phyloP scores from a whole-genome alignment of 1,284 basidiomycete species.

The Ganoderma multipileum region DNA sequence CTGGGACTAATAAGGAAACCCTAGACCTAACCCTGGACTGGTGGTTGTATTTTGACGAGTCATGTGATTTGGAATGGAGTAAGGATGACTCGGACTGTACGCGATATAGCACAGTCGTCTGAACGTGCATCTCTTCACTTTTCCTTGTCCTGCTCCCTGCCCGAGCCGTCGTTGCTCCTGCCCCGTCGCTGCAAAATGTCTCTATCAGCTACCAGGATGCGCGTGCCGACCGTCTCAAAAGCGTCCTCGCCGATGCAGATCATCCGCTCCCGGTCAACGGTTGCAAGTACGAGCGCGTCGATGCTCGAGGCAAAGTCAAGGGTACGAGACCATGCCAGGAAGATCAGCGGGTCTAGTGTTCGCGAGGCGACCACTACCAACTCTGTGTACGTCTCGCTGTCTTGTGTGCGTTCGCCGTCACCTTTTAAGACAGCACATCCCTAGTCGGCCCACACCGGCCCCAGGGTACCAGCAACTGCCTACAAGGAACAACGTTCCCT shows the following conservation, averaged over 20 bases:
- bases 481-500: slow-evolving; percentile 55
- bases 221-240: slow-evolving; percentile 54
- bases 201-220: slow-evolving; percentile 44
- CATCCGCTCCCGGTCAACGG: slow-evolving; percentile 61
- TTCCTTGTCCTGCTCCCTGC: slow-evolving; percentile 20
- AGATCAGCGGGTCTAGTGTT: slow-evolving; percentile 73
- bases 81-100: slow-evolving; percentile 20
- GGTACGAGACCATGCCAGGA: slow-evolving; percentile 69
- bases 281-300: slow-evolving; percentile 45
- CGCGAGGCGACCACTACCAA: slow-evolving; percentile 61
- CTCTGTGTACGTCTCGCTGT: slow-evolving; percentile 51
- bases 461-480: slow-evolving; percentile 74
- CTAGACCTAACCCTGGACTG: slow-evolving; percentile 19
- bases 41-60: slow-evolving; percentile 5
- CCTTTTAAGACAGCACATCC: slow-evolving; percentile 13
- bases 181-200: slow-evolving; percentile 31
- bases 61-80: slow-evolving; percentile 22
- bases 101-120: slow-evolving; percentile 15
- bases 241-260: slow-evolving; percentile 46
- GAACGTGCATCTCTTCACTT: slow-evolving; percentile 15
- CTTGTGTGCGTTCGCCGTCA: background rate
- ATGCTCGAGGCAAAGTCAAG: slow-evolving; percentile 76
- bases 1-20: background rate
- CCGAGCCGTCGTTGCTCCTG: slow-evolving; percentile 8
- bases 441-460: slow-evolving; percentile 69